Conservation (phyloP, 2,329 filamentous ascomycete genomes). For the Stylonectria norvegica region DNA sequence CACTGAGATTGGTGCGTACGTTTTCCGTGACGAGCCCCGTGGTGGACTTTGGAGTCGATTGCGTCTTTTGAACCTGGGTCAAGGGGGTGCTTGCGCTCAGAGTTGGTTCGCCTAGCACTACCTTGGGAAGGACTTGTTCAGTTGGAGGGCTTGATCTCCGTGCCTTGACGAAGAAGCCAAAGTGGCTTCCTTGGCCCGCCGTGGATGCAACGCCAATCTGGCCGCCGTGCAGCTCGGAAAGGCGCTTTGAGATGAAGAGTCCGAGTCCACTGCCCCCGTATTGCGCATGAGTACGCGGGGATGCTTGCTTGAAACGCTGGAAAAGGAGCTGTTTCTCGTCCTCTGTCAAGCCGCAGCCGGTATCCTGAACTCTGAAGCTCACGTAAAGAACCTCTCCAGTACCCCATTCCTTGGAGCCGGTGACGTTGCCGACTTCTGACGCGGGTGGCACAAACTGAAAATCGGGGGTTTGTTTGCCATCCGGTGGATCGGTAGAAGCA, state of each 20-base stretch:
- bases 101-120: constrained; percentile 2
- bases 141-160: constrained; percentile 37
- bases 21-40: no score
- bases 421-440: constrained; percentile 8
- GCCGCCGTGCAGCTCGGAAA: constrained; percentile 62
- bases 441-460: constrained; percentile 11
- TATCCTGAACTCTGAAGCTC: constrained; percentile 59
- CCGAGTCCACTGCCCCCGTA: constrained; percentile 63
- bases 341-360: constrained; percentile 59
- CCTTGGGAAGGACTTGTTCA: constrained; percentile 9
- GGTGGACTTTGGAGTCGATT: no score
- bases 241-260: constrained; percentile 60
- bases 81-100: not conserved
- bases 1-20: no score
- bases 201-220: constrained; percentile 61
- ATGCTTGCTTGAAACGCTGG: constrained; percentile 64
- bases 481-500: constrained; percentile 33
- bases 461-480: not conserved
- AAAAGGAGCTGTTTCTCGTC: constrained; percentile 65
- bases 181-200: constrained; percentile 56
- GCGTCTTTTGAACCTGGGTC: not conserved
- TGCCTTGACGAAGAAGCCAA: constrained; percentile 61
- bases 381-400: constrained; percentile 34
- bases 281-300: constrained; percentile 47
- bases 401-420: constrained; percentile 30